Conservation (phyloP, 2,329 filamentous ascomycete species). For the Aspergillus sojae region DNA sequence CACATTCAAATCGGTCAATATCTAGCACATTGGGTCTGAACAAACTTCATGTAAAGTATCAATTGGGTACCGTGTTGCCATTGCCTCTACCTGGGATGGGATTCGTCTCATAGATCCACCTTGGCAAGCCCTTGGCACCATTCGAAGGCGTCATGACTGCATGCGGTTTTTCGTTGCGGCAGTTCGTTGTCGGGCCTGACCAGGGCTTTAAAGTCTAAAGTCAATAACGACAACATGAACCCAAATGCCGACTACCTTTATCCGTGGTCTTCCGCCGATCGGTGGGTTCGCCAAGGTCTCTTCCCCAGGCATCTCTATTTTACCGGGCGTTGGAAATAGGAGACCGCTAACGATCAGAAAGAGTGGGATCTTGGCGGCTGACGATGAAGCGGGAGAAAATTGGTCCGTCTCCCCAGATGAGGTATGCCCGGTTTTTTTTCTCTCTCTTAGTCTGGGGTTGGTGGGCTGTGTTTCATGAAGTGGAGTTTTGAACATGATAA, state of each 20-base stretch:
- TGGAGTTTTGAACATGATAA: neutral
- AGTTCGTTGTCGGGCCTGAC: constrained; percentile 2
- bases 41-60: constrained; percentile 2
- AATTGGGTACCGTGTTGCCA: constrained; percentile 10
- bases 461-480: neutral
- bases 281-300: constrained; percentile 13
- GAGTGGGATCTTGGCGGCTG: neutral
- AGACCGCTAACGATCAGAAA: neutral
- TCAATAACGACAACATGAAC: constrained; percentile 10
- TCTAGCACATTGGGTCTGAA: neutral
- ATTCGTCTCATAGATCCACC: constrained; percentile 16
- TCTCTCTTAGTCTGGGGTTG: neutral
- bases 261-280: constrained; percentile 12
- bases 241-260: neutral
- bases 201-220: constrained; percentile 3
- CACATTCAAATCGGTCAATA: constrained; percentile 1
- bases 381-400: neutral
- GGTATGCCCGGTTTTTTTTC: neutral
- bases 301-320: neutral
- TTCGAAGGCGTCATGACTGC: constrained; percentile 9
- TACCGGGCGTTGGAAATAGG: neutral
- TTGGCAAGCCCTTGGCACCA: constrained; percentile 12
- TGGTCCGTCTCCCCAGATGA: neutral
- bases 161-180: constrained; percentile 8
- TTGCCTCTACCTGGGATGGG: constrained; percentile 9